phyloP scores from a whole-genome alignment of 169 alveolate species.

The Plasmodium adleri region DNA sequence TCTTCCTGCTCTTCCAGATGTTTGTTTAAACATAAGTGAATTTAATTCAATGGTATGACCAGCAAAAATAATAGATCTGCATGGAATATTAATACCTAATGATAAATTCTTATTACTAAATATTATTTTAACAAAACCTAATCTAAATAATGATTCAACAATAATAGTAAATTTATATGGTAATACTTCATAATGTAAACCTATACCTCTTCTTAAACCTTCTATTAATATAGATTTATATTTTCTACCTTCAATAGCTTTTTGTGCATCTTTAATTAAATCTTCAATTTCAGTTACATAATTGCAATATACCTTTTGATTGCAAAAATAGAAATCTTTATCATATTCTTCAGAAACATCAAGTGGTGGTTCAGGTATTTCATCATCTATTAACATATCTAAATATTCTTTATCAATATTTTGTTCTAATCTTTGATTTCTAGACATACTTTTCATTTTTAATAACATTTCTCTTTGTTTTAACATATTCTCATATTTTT shows the following conservation, averaged over 20 bases:
- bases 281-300: constrained; percentile 86
- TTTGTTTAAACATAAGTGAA: constrained; percentile 93
- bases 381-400: constrained; percentile 83
- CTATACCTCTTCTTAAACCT: constrained; percentile 92
- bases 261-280: constrained; percentile 82
- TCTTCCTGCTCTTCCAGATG: constrained; percentile 94
- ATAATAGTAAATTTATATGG: constrained; percentile 84
- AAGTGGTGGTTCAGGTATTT: constrained; percentile 87
- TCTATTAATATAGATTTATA: constrained; percentile 82
- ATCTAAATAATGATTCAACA: constrained; percentile 90
- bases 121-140: constrained; percentile 89
- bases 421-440: constrained; percentile 90
- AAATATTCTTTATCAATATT: constrained; percentile 86
- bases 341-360: constrained; percentile 92
- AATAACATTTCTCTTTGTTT: constrained; percentile 87
- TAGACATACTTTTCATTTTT: constrained; percentile 85
- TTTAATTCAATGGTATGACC: constrained; percentile 89
- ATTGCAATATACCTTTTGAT: constrained; percentile 81
- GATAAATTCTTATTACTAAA: constrained; percentile 92
- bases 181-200: constrained; percentile 93
- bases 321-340: constrained; percentile 89
- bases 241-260: constrained; percentile 82
- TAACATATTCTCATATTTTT: constrained; percentile 84
- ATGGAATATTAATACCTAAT: constrained; percentile 94
- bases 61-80: constrained; percentile 89